Evolutionary conservation across 2,329 filamentous ascomycete species (phyloP), one percentile per base, ranked within the genome.

Genomic region (Fusarium sp.): DNA sequence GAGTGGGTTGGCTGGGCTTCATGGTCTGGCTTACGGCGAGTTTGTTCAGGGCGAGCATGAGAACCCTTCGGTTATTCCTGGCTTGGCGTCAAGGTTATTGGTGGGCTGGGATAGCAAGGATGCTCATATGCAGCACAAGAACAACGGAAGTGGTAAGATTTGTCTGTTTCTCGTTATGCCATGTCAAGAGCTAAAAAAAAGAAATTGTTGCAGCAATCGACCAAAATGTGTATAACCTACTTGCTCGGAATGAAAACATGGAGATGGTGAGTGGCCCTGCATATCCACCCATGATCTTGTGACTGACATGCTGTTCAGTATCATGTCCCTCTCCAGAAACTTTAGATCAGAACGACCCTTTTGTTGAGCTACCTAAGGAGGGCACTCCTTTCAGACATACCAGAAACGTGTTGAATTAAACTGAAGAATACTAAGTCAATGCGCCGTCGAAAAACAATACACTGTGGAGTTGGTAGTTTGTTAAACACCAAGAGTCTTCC

Each of bases 41-140:
- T 74, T 76, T 49, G 67, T 69, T 17, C 66, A 71, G n/a, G 68
- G 72, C 15, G 63, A 68, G 3, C 61, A 73, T 39, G 67, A 68
- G 3, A 66, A 69, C 27, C 70, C 71, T 15, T 63, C 67, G 14
- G 61, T 67, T 10, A 65, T 72, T 21, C 65, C 70, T 43, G 73
- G 70, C 3, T 67, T 66, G 29, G 71, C 73, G 11, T 73, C 70
- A 13, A 65, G 72, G 49, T 61, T 76, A 55, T 53, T 78, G 21
- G 55, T 78, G 33, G 77, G 77, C 6, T 78, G 77, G 77, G 75
- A 78, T 15, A 75, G 71, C 56, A 75, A 70, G 58, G 74, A 75
- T 35, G 76, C 72, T 17, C 77, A 78, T 61, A 36, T 75, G 29
- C 68, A 71, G 14, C 66, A 76, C 49, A 72, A 70, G 27, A 72